Conservation (phyloP, 139 green algal species). For the Diplosphaera chodatii region DNA sequence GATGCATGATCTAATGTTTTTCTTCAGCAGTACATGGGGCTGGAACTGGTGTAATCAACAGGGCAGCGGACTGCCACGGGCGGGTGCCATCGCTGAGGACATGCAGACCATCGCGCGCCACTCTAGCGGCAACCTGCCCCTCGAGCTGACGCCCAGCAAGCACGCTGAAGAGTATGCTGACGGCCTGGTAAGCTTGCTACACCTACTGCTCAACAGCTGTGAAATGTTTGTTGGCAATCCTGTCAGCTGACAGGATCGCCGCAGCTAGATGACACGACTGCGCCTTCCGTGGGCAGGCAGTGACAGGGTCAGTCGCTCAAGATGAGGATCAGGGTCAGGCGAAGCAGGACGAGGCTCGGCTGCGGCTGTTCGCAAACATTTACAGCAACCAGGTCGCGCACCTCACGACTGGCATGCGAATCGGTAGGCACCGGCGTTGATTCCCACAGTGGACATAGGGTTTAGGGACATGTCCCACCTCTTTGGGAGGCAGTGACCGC, state of each 20-base stretch:
- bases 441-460: too few species aligned
- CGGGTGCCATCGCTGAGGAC: neutral
- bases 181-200: neutral
- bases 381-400: slow-evolving; percentile 20
- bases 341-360: neutral
- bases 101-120: neutral
- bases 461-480: too few species aligned
- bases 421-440: neutral
- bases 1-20: too few species aligned
- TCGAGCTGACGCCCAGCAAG: neutral
- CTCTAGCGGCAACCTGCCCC: neutral
- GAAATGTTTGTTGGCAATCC: too few species aligned
- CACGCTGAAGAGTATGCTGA: neutral
- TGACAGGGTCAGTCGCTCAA: neutral
- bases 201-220: too few species aligned
- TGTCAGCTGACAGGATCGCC: too few species aligned
- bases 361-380: slow-evolving; percentile 15
- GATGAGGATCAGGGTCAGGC: neutral
- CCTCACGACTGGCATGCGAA: slow-evolving; percentile 22
- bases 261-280: too few species aligned
- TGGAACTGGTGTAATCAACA: too few species aligned
- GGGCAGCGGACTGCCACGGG: slow-evolving; percentile 6
- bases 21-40: too few species aligned
- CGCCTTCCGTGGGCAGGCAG: neutral
- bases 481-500: too few species aligned